Conservation (phyloP, 1,284 basidiomycete genomes). For the Apiotrichum domesticum region DNA sequence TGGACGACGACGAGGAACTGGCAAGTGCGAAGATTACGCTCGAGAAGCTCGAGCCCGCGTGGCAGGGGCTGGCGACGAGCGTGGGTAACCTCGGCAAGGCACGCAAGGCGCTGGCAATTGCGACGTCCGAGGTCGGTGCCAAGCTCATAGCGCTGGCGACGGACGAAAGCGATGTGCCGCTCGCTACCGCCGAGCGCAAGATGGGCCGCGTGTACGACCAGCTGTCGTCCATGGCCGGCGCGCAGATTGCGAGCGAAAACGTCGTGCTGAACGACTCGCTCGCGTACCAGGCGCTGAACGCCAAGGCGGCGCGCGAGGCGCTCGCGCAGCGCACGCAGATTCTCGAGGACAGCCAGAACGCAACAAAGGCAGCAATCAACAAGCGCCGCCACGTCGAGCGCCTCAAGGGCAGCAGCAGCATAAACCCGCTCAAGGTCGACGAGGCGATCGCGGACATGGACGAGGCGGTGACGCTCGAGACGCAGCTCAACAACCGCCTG, state of each 20-base stretch:
- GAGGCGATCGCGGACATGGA: conserved; percentile 89
- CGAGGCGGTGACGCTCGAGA: conserved; percentile 74
- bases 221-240: conserved; percentile 73
- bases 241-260: conserved; percentile 77
- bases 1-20: conserved; percentile 58
- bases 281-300: conserved; percentile 88
- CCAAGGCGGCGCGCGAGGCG: conserved; percentile 81
- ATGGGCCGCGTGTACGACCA: conserved; percentile 78
- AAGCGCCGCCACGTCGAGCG: conserved; percentile 85
- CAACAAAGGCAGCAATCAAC: conserved; percentile 83
- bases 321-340: conserved; percentile 76
- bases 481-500: conserved; percentile 68
- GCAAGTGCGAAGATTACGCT: conserved; percentile 81
- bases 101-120: conserved; percentile 66
- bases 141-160: conserved; percentile 81
- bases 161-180: conserved; percentile 72
- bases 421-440: conserved; percentile 78
- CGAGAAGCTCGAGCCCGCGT: conserved; percentile 80
- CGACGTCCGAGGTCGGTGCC: conserved; percentile 79
- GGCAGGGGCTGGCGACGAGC: conserved; percentile 78
- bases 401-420: conserved; percentile 78
- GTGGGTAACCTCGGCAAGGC: conserved; percentile 73
- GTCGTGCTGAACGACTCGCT: conserved; percentile 85
- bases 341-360: conserved; percentile 83
- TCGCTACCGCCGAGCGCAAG: conserved; percentile 73